Percentiles rank a stretch among this genome's conserved stretches.
Evolutionary conservation across 768 basidiomycete genomes (phyloP).

Genomic region (Calocybe indica): DNA sequence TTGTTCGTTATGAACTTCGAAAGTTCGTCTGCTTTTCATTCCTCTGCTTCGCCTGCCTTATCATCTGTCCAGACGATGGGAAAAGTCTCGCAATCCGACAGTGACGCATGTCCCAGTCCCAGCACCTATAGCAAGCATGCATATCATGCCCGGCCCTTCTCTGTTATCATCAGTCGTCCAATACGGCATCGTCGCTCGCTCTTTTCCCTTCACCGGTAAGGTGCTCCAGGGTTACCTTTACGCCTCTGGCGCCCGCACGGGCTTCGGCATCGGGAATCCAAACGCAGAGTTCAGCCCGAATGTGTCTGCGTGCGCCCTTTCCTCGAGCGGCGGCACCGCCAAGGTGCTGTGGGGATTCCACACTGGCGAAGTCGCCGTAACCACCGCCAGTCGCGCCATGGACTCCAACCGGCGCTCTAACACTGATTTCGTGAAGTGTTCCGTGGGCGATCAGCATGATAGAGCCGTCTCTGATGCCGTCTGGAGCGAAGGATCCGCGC

Average conservation of each 20-base stretch:
- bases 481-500: conserved; percentile 34
- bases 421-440: conserved; percentile 42
- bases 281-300: conserved; percentile 71
- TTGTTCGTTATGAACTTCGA: conserved; percentile 46
- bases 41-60: background rate
- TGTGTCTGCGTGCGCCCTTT: conserved; percentile 50
- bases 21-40: conserved; percentile 32
- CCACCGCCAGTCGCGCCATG: conserved; percentile 52
- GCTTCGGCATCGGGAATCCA: conserved; percentile 64
- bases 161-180: conserved; percentile 59
- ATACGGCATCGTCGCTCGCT: conserved; percentile 71
- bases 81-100: conserved; percentile 51
- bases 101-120: conserved; percentile 61
- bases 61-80: conserved; percentile 54
- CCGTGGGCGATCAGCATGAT: conserved; percentile 55
- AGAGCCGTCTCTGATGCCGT: conserved; percentile 49
- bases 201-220: conserved; percentile 63
- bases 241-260: conserved; percentile 50
- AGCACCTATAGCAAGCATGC: conserved; percentile 49
- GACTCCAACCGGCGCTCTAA: conserved; percentile 39
- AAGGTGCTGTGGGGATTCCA: conserved; percentile 71
- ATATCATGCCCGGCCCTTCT: conserved; percentile 49
- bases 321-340: conserved; percentile 60
- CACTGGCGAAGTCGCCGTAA: conserved; percentile 62
- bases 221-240: conserved; percentile 67